phyloP scores from a whole-genome alignment of 2,329 filamentous ascomycete genomes.

The Fusarium buxicola region DNA sequence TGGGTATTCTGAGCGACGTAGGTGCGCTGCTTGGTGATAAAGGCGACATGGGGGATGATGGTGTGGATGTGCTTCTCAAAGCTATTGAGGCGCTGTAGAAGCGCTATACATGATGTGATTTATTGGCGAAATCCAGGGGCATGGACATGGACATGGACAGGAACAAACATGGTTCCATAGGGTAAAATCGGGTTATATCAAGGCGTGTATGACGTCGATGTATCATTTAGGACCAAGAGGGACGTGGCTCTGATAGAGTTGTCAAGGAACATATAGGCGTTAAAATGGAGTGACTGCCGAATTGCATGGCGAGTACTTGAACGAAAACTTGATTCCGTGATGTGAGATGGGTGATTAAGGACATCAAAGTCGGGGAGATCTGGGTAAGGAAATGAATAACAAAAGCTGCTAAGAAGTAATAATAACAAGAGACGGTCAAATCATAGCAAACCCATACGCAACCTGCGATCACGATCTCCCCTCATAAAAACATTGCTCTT shows the following conservation, averaged over 20 bases:
- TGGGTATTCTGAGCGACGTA: conserved; percentile 90
- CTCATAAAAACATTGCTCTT: too few species aligned
- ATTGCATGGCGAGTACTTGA: not conserved
- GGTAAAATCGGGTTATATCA: conserved; percentile 12
- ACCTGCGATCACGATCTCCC: too few species aligned
- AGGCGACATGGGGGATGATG: conserved; percentile 61
- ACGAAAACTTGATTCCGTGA: too few species aligned
- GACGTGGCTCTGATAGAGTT: conserved; percentile 29
- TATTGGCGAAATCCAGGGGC: not conserved
- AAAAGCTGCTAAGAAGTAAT: too few species aligned
- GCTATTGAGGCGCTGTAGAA: conserved; percentile 68
- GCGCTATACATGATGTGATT: conserved; percentile 9
- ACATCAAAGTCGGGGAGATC: too few species aligned
- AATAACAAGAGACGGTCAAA: too few species aligned
- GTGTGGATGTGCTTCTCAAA: conserved; percentile 68
- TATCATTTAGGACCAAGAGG: conserved; percentile 24
- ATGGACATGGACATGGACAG: conserved; percentile 2
- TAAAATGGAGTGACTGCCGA: conserved; percentile 18
- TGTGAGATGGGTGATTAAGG: too few species aligned
- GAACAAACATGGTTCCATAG: conserved; percentile 1
- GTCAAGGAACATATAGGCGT: conserved; percentile 33
- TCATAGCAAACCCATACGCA: too few species aligned
- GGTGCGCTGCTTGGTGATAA: conserved; percentile 77
- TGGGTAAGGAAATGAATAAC: too few species aligned
- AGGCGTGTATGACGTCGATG: conserved; percentile 31